Evolutionary conservation across 2,329 filamentous ascomycete genomes (phyloP), one percentile per base, ranked within the genome.

Genomic region (Nigrospora oryzae): DNA sequence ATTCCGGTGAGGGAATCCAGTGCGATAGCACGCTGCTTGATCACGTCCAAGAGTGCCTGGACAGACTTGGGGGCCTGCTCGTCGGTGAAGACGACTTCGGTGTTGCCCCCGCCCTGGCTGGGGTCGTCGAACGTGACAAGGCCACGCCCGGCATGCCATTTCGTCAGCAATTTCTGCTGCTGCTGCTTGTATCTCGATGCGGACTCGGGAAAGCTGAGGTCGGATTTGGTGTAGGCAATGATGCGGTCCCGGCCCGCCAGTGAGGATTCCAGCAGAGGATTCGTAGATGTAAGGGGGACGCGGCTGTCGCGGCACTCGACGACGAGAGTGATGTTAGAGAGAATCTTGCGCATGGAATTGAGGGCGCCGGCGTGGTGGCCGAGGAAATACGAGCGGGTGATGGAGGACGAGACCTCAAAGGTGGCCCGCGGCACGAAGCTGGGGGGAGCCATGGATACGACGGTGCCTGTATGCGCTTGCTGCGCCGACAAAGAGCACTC

Each of bases 291-390:
- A 11, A 97, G 69, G 0, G 93, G 93, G 0, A 95, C 83, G 40
- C 93, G 84, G 61, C 89, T 89, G 70, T 98, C 93, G 59, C 93
- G 86, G 63, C 90, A 96, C 70, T 98, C 93, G 59, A 98, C 79
- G 44, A 98, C 81, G 37, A 97, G 81, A 58, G 90, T 86, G 56
- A 96, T 86, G 50, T 81, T 82, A 28, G 83, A 81, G 40, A 98
- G 77, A 60, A 86, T 75, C 35, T 79, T 79, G 61, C 87, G 86
- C 84, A 97, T 95, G 61, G 86, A 84, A 40, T 77, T 72, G 31
- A 95, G 73, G 14, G 87, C 93, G 11, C 86, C 77, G 49, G 81
- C 79, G 72, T 98, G 93, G 68, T 98, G 93, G 50, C 93, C 93
- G 39, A 97, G 77, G 69, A 88, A 98, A 69, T 97, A 98, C 47